Percentiles rank a stretch among this genome's conserved stretches.
phyloP scores from a whole-genome alignment of 179 eudicot species.

The Patellifolia procumbens region DNA sequence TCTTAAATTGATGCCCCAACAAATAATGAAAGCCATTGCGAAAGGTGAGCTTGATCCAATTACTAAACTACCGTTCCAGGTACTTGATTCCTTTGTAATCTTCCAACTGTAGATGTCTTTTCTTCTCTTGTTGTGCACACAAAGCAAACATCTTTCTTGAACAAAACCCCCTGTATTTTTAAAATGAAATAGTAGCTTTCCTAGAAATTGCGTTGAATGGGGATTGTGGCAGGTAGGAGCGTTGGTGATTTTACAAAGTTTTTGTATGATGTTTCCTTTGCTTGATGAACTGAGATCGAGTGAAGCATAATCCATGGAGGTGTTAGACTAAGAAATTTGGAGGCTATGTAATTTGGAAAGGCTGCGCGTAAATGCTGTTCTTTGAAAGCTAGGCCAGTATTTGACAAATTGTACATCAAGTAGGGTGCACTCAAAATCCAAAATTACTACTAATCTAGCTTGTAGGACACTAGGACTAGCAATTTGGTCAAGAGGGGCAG shows the following conservation, averaged over 20 bases:
- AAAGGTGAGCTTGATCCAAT: constrained; percentile 85
- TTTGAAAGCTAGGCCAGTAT: neutral
- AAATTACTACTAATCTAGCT: neutral
- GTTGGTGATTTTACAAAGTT: neutral
- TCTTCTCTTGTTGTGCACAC: constrained; percentile 4
- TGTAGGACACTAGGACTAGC: neutral
- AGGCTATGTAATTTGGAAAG: neutral
- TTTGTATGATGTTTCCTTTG: neutral
- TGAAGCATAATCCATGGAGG: neutral
- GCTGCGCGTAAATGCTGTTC: neutral
- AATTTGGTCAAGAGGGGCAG: neutral
- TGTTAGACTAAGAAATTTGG: neutral
- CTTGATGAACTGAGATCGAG: neutral
- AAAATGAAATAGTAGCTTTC: neutral
- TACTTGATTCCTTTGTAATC: constrained; percentile 28
- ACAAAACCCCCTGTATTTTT: neutral
- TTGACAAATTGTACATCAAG: neutral
- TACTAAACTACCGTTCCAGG: constrained; percentile 80
- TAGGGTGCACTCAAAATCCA: no score
- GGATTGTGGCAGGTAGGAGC: neutral
- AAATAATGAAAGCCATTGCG: constrained; percentile 75
- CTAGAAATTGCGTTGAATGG: neutral
- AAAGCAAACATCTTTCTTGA: neutral
- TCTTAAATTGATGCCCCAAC: constrained; percentile 60
- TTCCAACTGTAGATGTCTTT: neutral